phyloP scores from a whole-genome alignment of 495 filamentous ascomycete genomes.

The Podospora appendiculata region DNA sequence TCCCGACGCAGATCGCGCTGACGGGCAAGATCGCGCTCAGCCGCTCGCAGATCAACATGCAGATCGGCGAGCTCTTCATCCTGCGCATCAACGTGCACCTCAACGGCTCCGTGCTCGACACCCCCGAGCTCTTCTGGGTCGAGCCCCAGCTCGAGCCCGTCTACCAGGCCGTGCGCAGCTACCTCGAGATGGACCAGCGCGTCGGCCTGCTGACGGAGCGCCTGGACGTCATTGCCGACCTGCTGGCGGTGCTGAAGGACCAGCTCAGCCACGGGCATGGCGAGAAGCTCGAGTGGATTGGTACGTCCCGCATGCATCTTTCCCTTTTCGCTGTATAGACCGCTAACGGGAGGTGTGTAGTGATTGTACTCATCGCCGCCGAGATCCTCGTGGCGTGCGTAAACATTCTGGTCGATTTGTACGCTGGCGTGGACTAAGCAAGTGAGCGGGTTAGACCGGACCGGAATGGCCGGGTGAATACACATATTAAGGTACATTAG shows the following conservation, averaged over 20 bases:
- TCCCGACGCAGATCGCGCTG: conserved; percentile 81
- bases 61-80: conserved; percentile 97
- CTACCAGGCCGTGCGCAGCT: conserved; percentile 88
- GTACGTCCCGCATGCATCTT: conserved; percentile 37
- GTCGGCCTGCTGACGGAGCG: conserved; percentile 86
- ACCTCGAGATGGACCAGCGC: conserved; percentile 95
- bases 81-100: conserved; percentile 95
- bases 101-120: conserved; percentile 94
- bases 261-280: conserved; percentile 95
- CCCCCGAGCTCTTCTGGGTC: conserved; percentile 96
- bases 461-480: too few species aligned
- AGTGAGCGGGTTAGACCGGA: too few species aligned
- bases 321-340: conserved; percentile 1
- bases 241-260: conserved; percentile 90
- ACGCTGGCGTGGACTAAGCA: conserved; percentile 66
- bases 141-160: conserved; percentile 94
- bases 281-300: conserved; percentile 93
- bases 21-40: conserved; percentile 85
- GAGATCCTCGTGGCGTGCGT: conserved; percentile 92
- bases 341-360: conserved; percentile 28
- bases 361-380: conserved; percentile 91
- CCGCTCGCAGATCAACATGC: conserved; percentile 89
- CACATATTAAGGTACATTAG: too few species aligned
- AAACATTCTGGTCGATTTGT: conserved; percentile 93
- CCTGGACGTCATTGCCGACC: conserved; percentile 86